Conservation (phyloP, 805 yeast genomes). For the Candida parachauliodes region DNA sequence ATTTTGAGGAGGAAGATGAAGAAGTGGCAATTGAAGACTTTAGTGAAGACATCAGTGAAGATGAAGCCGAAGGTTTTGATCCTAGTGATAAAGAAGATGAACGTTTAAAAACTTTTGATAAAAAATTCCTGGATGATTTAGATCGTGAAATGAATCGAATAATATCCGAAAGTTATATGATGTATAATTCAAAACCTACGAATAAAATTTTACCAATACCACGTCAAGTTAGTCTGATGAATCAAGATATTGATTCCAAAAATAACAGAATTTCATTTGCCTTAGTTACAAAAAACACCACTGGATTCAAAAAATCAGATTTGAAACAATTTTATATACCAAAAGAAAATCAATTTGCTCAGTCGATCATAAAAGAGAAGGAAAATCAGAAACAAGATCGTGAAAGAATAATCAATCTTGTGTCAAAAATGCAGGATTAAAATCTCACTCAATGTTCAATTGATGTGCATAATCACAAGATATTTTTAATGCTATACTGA, state of each 20-base stretch:
- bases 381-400: slow-evolving; percentile 50
- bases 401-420: slow-evolving; percentile 54
- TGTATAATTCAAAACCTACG: slow-evolving; percentile 21
- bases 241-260: background rate
- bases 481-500: no score
- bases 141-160: slow-evolving; percentile 55
- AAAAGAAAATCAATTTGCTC: slow-evolving; percentile 49
- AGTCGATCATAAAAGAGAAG: slow-evolving; percentile 48
- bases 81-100: slow-evolving; percentile 19
- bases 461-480: no score
- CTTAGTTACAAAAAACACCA: slow-evolving; percentile 46
- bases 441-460: no score
- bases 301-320: slow-evolving; percentile 44
- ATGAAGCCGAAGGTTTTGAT: slow-evolving; percentile 8
- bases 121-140: slow-evolving; percentile 46
- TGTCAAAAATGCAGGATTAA: slow-evolving; percentile 36
- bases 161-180: slow-evolving; percentile 46
- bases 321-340: slow-evolving; percentile 51
- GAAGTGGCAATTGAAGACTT: slow-evolving; percentile 23
- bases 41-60: slow-evolving; percentile 24
- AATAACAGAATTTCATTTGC: slow-evolving; percentile 41
- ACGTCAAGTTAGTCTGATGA: background rate
- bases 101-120: slow-evolving; percentile 31
- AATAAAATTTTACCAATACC: slow-evolving; percentile 8
- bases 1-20: slow-evolving; percentile 10